These are phyloP conservation scores for Castanea sativa DNA, from an alignment of 306 rosid species.

Conservation along the genomic window DNA sequence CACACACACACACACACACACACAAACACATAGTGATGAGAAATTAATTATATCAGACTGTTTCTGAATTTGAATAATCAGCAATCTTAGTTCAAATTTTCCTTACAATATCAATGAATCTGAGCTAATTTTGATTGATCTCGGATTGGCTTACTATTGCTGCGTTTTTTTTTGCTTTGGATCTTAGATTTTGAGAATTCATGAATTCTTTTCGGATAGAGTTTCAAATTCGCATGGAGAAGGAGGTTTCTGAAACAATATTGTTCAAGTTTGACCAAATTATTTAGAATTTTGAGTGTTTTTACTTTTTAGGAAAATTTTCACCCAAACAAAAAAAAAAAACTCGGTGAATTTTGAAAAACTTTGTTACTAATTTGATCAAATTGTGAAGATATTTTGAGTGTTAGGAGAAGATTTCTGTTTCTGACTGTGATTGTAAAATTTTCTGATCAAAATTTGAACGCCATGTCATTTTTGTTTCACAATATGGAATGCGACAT, in stretches of 20 bases:
- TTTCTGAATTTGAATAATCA: constrained; percentile 4
- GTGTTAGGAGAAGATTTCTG: background rate
- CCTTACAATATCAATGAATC: background rate
- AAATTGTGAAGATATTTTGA: background rate
- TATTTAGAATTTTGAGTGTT: background rate
- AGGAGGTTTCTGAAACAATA: background rate
- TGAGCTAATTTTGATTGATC: background rate
- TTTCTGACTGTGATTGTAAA: background rate
- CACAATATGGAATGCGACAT: background rate
- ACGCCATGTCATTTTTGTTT: background rate
- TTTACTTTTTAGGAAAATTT: background rate
- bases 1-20: background rate
- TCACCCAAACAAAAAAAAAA: background rate
- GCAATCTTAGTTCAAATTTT: background rate
- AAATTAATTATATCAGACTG: background rate
- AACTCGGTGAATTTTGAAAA: background rate
- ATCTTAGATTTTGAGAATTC: constrained; percentile 11
- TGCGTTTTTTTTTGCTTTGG: background rate
- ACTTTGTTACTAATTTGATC: background rate
- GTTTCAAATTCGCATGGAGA: background rate
- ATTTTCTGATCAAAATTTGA: background rate
- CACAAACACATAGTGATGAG: background rate
- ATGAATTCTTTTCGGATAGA: background rate
- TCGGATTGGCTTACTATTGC: background rate
- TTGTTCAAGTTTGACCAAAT: background rate